Evolutionary conservation across 768 basidiomycete genomes (phyloP), one percentile per base, ranked within the genome.

Genomic region (Lepiota venenata): DNA sequence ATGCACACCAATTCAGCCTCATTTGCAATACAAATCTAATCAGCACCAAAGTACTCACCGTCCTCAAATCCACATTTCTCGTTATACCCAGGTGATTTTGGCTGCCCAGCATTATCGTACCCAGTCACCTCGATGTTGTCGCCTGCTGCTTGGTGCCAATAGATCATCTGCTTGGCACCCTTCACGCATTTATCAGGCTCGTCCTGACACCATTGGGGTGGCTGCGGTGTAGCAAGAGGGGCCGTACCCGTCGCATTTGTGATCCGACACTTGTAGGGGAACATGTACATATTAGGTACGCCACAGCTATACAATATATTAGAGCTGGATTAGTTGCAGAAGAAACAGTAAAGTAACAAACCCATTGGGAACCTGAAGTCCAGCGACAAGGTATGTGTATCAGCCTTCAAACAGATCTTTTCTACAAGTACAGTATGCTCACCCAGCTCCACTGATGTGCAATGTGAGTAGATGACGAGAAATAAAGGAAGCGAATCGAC

Each of bases 141-240:
- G 2, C 79, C 76, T 2, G 72, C 69, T 0, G 50, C 44, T 60
- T 81, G 79, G 58, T 82, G 72, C 79, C 79, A 82, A 62, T 74
- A 76, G 37, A 82, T 58, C 75, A 81, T 76, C 69, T 82, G 80
- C 58, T 81, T 81, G 2, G 81, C 69, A 40, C 80, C 81, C 57
- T 73, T 67, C 18, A 67, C 66, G 58, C 81, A 82, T 20, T 61
- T 67, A 8, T 60, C 60, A 3, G 66, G 63, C 51, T 81, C 67
- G 39, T 70, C 73, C 60, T 82, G 74, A 60, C 81, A 82, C 80
- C 80, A 82, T 3, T 75, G 71, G 1, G 80, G 70, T 10, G 81
- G 71, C 55, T 79, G 69, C 5, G 74, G 65, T 0, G 67, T 45
- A 12, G 73, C 77, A 10, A 82, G 53, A 12, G 75, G 70, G 0